Conservation (phyloP, 805 yeast genomes). For the Sugiyamaella marilandica region DNA sequence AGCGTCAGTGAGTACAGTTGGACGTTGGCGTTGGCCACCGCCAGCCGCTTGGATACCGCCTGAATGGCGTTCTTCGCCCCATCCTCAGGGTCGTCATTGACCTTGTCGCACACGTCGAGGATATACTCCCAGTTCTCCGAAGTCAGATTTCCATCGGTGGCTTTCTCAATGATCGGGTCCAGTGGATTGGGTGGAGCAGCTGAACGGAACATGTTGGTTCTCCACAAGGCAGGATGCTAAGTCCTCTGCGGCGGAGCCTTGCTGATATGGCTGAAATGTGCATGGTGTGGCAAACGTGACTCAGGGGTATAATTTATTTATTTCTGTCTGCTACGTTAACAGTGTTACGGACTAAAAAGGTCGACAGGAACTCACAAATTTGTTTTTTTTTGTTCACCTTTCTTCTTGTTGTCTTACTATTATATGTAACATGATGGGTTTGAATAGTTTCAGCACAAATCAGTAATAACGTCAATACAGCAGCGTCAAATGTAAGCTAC, state of each 20-base stretch:
- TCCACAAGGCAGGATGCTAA: not conserved
- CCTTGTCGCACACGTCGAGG: slow-evolving; percentile 61
- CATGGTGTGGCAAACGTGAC: no score
- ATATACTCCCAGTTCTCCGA: slow-evolving; percentile 66
- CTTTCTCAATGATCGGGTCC: slow-evolving; percentile 36
- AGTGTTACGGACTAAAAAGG: no score
- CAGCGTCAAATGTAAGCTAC: no score
- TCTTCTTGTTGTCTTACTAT: no score
- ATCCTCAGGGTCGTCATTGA: slow-evolving; percentile 56
- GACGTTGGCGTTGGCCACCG: slow-evolving; percentile 57
- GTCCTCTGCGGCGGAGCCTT: not conserved
- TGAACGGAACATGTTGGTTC: slow-evolving; percentile 23
- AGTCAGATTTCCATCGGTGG: slow-evolving; percentile 60
- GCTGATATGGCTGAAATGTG: no score
- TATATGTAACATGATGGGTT: no score
- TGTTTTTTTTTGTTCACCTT: no score
- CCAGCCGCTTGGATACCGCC: slow-evolving; percentile 45
- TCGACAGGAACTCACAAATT: no score
- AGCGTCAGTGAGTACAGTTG: slow-evolving; percentile 51
- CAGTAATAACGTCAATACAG: no score
- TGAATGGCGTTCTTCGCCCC: slow-evolving; percentile 45
- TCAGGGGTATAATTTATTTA: no score
- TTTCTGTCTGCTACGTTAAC: no score
- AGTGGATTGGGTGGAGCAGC: slow-evolving; percentile 25
- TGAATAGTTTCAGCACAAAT: no score